Conservation (phyloP, 805 yeast species). For the Yarrowia hollandica region DNA sequence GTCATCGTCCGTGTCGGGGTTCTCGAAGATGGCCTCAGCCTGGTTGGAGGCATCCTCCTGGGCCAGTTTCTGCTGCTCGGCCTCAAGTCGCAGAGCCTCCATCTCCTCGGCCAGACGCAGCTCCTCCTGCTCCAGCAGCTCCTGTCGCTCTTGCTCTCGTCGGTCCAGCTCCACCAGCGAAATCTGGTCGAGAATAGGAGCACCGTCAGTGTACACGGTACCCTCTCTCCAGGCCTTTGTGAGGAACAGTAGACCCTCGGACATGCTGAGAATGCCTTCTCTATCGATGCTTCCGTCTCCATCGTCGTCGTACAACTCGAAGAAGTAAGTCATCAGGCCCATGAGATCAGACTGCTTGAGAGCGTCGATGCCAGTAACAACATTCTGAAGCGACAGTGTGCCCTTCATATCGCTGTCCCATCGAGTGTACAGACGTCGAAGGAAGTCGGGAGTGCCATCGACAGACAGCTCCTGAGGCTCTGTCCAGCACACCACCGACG, state of each 20-base stretch:
- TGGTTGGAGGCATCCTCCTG: background rate
- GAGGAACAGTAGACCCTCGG: slow-evolving; percentile 81
- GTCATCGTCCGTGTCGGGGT: slow-evolving; percentile 13
- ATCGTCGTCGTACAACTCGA: slow-evolving; percentile 67
- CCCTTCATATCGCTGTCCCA: slow-evolving; percentile 68
- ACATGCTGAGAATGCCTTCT: slow-evolving; percentile 76
- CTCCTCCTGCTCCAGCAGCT: slow-evolving; percentile 14
- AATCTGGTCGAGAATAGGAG: slow-evolving; percentile 36
- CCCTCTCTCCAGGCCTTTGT: slow-evolving; percentile 85
- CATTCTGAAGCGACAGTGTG: slow-evolving; percentile 61
- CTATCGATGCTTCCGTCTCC: slow-evolving; percentile 63
- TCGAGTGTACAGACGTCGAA: slow-evolving; percentile 60
- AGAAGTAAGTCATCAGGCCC: slow-evolving; percentile 75
- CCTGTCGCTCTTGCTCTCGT: slow-evolving; percentile 12
- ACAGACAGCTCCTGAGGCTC: slow-evolving; percentile 36
- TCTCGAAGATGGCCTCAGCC: slow-evolving; percentile 6
- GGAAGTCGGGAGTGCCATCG: slow-evolving; percentile 46
- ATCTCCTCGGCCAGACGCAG: slow-evolving; percentile 13
- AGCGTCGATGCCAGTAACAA: slow-evolving; percentile 70
- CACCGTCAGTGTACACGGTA: slow-evolving; percentile 13
- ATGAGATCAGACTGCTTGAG: slow-evolving; percentile 72
- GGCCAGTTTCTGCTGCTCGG: background rate
- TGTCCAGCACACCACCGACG: slow-evolving; percentile 77
- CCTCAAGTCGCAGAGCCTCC: slow-evolving; percentile 10
- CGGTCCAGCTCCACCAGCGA: slow-evolving; percentile 20